These are phyloP conservation scores for Prototheca wickerhamii DNA, from an alignment of 163 green algal species.

Conservation along the genomic window DNA sequence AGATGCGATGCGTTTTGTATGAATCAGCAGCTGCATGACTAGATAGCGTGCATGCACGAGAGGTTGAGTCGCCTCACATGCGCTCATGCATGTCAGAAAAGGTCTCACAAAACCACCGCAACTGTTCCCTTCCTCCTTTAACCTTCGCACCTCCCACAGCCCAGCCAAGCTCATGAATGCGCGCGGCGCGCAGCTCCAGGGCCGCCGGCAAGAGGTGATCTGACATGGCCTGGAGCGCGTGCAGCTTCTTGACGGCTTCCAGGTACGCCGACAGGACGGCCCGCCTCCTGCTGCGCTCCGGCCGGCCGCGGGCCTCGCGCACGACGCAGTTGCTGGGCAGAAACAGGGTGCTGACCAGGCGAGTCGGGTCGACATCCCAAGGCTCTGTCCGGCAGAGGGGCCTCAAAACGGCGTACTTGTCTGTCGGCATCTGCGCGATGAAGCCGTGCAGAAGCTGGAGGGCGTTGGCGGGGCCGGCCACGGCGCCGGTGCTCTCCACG, in stretches of 20 bases:
- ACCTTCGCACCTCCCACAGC: background rate
- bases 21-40: no score
- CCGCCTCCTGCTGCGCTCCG: background rate
- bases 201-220: conserved; percentile 31
- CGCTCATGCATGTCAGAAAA: no score
- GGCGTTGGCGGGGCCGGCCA: background rate
- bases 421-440: background rate
- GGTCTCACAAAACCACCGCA: no score
- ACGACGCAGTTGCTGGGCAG: conserved; percentile 33
- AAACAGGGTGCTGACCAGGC: conserved; percentile 4
- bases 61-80: no score
- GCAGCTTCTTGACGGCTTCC: conserved; percentile 29
- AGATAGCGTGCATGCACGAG: no score
- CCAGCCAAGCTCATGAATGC: background rate
- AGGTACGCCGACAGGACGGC: conserved; percentile 24
- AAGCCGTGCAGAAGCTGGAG: background rate
- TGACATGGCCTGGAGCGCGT: conserved; percentile 30
- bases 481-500: background rate
- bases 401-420: conserved; percentile 23
- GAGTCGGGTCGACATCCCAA: background rate
- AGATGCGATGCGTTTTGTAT: no score
- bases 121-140: no score
- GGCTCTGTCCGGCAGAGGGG: conserved; percentile 24
- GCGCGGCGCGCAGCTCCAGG: background rate
- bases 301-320: conserved; percentile 9